These are phyloP conservation scores for Amoebophrya sp. DNA, from an alignment of 169 alveolate species.

Conservation along the genomic window DNA sequence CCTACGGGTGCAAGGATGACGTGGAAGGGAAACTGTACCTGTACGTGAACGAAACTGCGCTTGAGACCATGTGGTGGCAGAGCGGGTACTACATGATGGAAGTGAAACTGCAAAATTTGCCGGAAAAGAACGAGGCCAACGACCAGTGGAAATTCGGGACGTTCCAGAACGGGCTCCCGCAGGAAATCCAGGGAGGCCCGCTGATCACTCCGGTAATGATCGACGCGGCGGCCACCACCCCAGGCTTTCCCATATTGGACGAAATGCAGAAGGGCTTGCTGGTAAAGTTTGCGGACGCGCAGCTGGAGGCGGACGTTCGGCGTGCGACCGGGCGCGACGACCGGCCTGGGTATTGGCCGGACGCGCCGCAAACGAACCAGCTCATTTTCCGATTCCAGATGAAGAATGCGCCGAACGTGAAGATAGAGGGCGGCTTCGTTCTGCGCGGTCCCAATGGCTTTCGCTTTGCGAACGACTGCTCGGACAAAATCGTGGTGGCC, in stretches of 20 bases:
- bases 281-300: conserved; percentile 9
- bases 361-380: conserved; percentile 10
- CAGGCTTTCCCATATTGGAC: neutral
- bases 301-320: neutral
- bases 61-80: neutral
- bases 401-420: conserved; percentile 21
- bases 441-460: neutral
- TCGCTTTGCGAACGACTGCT: neutral
- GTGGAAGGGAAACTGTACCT: neutral
- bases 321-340: conserved; percentile 6
- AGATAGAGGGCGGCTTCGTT: conserved; percentile 4
- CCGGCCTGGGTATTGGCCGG: neutral
- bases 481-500: neutral
- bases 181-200: conserved; percentile 13
- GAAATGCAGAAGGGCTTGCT: neutral
- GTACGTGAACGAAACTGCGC: neutral
- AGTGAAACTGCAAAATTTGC: neutral
- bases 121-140: neutral
- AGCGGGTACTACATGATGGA: conserved; percentile 1
- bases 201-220: neutral
- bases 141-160: neutral
- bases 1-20: conserved; percentile 18
- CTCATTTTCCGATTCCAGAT: conserved; percentile 9
- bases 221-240: neutral
- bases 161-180: neutral